Evolutionary conservation across 495 filamentous ascomycete genomes (phyloP).

Genomic region (Xylaria bambusicola): DNA sequence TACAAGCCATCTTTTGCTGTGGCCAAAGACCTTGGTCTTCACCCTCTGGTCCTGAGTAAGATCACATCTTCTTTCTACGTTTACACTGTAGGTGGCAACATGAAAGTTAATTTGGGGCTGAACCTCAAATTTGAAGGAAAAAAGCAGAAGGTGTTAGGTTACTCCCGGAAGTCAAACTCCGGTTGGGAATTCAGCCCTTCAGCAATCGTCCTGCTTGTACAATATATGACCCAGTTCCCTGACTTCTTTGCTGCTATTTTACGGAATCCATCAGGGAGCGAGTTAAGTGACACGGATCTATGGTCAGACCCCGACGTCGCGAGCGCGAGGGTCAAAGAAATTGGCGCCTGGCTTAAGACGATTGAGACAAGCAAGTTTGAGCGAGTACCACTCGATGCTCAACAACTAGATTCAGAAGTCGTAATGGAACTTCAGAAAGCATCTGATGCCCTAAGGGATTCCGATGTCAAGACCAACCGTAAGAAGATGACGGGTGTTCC

Average conservation of each 20-base stretch:
- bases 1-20: conserved; percentile 88
- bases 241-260: conserved; percentile 90
- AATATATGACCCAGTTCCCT: conserved; percentile 93
- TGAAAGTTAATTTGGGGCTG: conserved; percentile 82
- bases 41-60: conserved; percentile 87
- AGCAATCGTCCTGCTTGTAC: conserved; percentile 72
- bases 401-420: conserved; percentile 89
- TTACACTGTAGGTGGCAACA: conserved; percentile 65
- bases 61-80: conserved; percentile 93
- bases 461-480: conserved; percentile 47
- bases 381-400: conserved; percentile 88
- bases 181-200: conserved; percentile 96
- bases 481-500: conserved; percentile 77
- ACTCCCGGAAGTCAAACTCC: conserved; percentile 76
- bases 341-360: conserved; percentile 86
- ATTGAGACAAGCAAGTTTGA: conserved; percentile 90
- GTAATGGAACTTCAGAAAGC: conserved; percentile 80
- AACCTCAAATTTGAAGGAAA: conserved; percentile 96
- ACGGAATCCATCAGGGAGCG: conserved; percentile 54
- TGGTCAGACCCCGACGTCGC: conserved; percentile 70
- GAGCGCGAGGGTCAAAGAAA: conserved; percentile 75
- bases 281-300: conserved; percentile 73
- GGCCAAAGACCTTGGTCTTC: conserved; percentile 76
- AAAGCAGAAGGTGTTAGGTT: conserved; percentile 94
- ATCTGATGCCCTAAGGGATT: conserved; percentile 60